phyloP scores from a whole-genome alignment of 2,329 filamentous ascomycete species.

The Seiridium unicorne region DNA sequence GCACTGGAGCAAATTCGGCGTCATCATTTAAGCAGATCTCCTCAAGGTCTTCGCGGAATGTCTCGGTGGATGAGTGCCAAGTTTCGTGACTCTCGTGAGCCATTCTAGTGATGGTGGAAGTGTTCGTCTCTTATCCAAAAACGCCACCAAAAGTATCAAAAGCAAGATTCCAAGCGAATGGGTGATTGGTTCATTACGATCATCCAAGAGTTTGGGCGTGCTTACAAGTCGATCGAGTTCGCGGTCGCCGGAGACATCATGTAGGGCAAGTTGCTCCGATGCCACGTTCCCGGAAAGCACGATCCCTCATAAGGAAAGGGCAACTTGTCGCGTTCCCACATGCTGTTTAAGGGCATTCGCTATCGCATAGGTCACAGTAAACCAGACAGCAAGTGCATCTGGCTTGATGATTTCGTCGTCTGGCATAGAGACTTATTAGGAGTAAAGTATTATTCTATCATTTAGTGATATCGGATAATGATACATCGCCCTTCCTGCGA shows the following conservation, averaged over 20 bases:
- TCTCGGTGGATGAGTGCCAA: not conserved
- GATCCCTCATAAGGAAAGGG: no score
- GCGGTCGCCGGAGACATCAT: not conserved
- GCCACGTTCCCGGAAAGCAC: not conserved
- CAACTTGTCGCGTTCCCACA: no score
- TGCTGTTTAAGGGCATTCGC: no score
- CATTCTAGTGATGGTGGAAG: not conserved
- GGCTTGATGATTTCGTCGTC: not conserved
- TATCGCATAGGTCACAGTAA: no score
- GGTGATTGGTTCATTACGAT: not conserved
- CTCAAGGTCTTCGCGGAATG: slow-evolving; percentile 24
- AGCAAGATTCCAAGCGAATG: not conserved
- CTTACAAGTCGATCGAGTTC: not conserved
- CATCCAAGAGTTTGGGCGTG: not conserved
- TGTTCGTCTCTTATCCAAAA: not conserved
- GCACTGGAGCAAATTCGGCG: slow-evolving; percentile 12
- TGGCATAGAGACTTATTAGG: not conserved
- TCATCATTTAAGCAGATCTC: slow-evolving; percentile 28
- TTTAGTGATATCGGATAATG: slow-evolving; percentile 17
- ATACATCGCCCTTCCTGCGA: slow-evolving; percentile 55
- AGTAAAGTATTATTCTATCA: not conserved
- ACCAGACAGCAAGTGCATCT: not conserved
- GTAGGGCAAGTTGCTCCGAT: not conserved
- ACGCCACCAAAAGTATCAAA: not conserved
- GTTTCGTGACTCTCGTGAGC: not conserved